phyloP scores from a whole-genome alignment of 2,329 filamentous ascomycete genomes.

The Aspergillus sp. region DNA sequence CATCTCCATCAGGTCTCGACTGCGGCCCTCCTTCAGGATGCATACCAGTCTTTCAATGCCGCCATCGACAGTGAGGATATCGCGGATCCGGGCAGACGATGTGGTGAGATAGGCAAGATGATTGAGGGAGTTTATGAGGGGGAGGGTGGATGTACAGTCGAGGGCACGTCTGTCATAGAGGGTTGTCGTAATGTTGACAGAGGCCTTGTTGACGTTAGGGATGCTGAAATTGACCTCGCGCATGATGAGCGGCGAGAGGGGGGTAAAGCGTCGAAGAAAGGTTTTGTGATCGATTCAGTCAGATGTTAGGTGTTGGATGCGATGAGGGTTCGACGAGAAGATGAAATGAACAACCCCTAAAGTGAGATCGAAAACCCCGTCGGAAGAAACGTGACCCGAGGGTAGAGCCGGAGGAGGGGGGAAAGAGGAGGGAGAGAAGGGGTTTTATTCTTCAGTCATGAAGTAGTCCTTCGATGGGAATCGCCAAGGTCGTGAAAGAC shows the following conservation, averaged over 20 bases:
- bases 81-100: constrained; percentile 92
- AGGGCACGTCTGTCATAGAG: constrained; percentile 96
- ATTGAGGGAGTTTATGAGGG: constrained; percentile 97
- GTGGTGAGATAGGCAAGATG: constrained; percentile 98
- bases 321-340: constrained; percentile 7
- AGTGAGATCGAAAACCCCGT: constrained; percentile 14
- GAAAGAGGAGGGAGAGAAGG: constrained; percentile 1
- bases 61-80: constrained; percentile 97
- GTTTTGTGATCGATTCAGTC: constrained; percentile 2
- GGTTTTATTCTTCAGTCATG: constrained; percentile 15
- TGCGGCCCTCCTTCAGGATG: constrained; percentile 95
- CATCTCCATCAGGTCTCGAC: constrained; percentile 99
- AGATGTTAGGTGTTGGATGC: constrained; percentile 1
- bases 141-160: constrained; percentile 96
- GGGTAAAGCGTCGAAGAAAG: background rate
- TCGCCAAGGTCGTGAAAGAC: constrained; percentile 6
- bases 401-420: constrained; percentile 5
- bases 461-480: background rate
- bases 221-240: constrained; percentile 99
- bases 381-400: constrained; percentile 9
- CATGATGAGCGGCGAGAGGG: constrained; percentile 62
- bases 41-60: constrained; percentile 94
- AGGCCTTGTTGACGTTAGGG: constrained; percentile 98
- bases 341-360: constrained; percentile 14
- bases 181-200: constrained; percentile 96